A percentile compares a stretch with the other conserved stretches of the same genome.
Evolutionary conservation across 2,329 filamentous ascomycete species (phyloP).

Genomic region (Ophiocordyceps robertsii): DNA sequence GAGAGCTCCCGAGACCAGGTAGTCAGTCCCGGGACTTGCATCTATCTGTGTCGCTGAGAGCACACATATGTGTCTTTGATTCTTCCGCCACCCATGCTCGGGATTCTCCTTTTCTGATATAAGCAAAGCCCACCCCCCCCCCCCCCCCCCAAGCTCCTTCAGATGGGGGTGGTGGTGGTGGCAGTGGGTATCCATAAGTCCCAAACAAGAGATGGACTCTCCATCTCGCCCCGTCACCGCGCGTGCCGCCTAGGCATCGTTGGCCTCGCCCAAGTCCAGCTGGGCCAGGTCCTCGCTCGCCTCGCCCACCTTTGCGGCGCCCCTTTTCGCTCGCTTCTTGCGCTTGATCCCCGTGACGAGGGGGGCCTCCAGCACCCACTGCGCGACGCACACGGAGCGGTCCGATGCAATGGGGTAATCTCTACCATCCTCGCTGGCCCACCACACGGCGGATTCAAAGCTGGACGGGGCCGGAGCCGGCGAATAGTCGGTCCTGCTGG

Average conservation of each 20-base stretch:
- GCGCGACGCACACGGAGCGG: slow-evolving; percentile 52
- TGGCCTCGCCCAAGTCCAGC: slow-evolving; percentile 2
- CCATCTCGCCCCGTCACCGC: no score
- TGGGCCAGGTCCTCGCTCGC: background rate
- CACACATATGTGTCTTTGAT: no score
- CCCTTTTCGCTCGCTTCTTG: slow-evolving; percentile 20
- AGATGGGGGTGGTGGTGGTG: no score
- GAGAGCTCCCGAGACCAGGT: no score
- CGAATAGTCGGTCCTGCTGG: background rate
- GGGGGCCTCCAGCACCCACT: slow-evolving; percentile 54
- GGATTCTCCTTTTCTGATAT: no score
- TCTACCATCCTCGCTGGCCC: slow-evolving; percentile 50
- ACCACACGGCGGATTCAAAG: slow-evolving; percentile 12
- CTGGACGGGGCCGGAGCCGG: background rate
- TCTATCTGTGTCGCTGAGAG: no score
- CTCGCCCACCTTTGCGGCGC: background rate
- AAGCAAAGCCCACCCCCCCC: no score
- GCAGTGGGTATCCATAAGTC: no score
- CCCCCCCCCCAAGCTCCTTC: no score
- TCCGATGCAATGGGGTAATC: slow-evolving; percentile 60
- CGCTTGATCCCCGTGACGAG: slow-evolving; percentile 21
- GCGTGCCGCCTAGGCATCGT: background rate
- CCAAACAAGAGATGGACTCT: no score
- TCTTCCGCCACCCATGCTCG: no score
- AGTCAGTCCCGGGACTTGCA: no score